Evolutionary conservation across 306 rosid genomes (phyloP), one percentile per base, ranked within the genome.

Genomic region (Myrica gale): DNA sequence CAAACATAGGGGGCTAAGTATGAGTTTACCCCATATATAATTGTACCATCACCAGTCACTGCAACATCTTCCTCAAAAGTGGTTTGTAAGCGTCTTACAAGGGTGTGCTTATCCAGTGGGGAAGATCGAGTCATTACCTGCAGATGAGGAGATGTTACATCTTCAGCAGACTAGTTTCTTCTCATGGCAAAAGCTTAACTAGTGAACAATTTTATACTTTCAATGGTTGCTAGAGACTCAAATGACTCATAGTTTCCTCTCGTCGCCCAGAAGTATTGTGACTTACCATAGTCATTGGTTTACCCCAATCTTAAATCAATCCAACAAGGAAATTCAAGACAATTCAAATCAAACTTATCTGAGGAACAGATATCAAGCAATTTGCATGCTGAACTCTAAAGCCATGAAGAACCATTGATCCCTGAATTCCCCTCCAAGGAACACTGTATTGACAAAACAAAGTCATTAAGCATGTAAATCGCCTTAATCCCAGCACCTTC

Each of bases 91-190:
- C 82, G 89, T 81, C 85, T 92, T 63, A 92, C 99, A 72, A 95
- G 90, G 52, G 96, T 79, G 84, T 95, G 99, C 79, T 95, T 95
- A 85, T 95, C 99, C 93, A 95, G 80, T 26, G 99, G 99, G 41
- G 97, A 89, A 84, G 99, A 95, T 55, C 99, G 88, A 76, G 97
- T 97, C 97, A 95, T 90, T 32, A 95, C 99, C 97, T 95, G 83
- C 66, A 83, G 42, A 81, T 58, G 74, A 62, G 68, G 74, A 54
- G 78, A 83, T 57, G 50, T n/a, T 56, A 77, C 39, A 76, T 1
- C 26, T 53, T 79, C 81, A 19, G 56, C 68, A 37, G 73, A 68
- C 17, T 61, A 69, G 23, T 60, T 75, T 84, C 73, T 75, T 74
- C 72, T 46, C 41, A 15, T 17, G 23, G 48, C 16, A 73, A 78